Conservation (phyloP, 148 eudicot genomes). For the Talinum fruticosum region DNA sequence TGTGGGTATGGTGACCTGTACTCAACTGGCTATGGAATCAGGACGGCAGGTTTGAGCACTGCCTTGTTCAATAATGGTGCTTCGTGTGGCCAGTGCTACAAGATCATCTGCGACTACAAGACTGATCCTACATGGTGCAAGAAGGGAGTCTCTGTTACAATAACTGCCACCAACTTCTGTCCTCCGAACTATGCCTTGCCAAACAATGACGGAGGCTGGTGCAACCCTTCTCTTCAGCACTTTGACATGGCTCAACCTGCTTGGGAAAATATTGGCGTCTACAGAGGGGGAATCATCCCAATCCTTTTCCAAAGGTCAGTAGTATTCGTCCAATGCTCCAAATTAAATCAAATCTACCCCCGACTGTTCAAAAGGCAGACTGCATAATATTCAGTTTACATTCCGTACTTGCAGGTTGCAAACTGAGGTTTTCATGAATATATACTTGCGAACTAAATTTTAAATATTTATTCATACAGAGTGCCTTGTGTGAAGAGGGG, state of each 20-base stretch:
- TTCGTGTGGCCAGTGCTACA: slow-evolving; percentile 66
- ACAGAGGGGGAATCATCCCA: slow-evolving; percentile 23
- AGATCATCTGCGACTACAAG: slow-evolving; percentile 50
- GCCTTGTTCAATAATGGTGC: slow-evolving; percentile 64
- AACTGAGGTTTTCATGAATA: too few species aligned
- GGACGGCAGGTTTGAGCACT: slow-evolving; percentile 65
- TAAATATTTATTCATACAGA: slow-evolving; percentile 28
- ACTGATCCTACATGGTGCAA: slow-evolving; percentile 44
- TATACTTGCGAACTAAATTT: too few species aligned
- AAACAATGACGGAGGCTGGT: slow-evolving; percentile 61
- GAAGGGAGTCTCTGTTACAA: slow-evolving; percentile 41
- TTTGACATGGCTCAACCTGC: slow-evolving; percentile 85
- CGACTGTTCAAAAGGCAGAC: too few species aligned
- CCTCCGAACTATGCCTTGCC: slow-evolving; percentile 60
- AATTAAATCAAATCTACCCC: not conserved
- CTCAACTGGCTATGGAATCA: slow-evolving; percentile 38
- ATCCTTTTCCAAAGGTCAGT: not conserved
- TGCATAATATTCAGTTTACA: too few species aligned
- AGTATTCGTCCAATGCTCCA: not conserved
- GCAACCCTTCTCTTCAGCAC: slow-evolving; percentile 69
- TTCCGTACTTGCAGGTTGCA: too few species aligned
- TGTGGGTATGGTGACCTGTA: slow-evolving; percentile 62
- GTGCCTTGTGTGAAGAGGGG: slow-evolving; percentile 79
- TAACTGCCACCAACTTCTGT: slow-evolving; percentile 75
- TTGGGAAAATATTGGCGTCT: slow-evolving; percentile 77